Evolutionary conservation across 768 basidiomycete species (phyloP).

Genomic region (Mycena belliarum): DNA sequence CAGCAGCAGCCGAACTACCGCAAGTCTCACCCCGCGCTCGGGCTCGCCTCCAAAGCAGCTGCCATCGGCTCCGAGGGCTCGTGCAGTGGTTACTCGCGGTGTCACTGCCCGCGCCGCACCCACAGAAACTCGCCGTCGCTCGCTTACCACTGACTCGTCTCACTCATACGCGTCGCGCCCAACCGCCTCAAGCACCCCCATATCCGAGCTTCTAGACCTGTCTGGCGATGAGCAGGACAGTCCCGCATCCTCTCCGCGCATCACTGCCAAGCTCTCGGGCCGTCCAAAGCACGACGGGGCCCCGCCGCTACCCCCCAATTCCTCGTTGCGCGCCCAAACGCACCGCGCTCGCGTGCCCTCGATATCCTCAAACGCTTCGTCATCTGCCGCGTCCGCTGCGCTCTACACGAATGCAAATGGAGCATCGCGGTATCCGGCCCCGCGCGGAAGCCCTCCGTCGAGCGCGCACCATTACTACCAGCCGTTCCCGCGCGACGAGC

Average conservation of each 20-base stretch:
- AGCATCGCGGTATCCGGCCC: slow-evolving; percentile 49
- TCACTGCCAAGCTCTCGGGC: slow-evolving; percentile 16
- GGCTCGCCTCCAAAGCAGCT: slow-evolving; percentile 13
- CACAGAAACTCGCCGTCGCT: slow-evolving; percentile 6
- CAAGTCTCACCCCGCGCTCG: slow-evolving; percentile 13
- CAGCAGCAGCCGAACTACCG: neutral
- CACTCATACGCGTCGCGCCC: slow-evolving; percentile 3
- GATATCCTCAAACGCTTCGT: slow-evolving; percentile 38
- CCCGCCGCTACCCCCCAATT: slow-evolving; percentile 25
- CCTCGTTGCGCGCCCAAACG: slow-evolving; percentile 28
- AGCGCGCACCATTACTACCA: slow-evolving; percentile 33
- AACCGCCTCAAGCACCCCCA: neutral
- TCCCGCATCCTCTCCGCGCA: slow-evolving; percentile 13
- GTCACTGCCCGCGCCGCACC: neutral
- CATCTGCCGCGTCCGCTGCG: slow-evolving; percentile 26
- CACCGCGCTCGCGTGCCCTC: slow-evolving; percentile 41
- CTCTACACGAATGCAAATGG: slow-evolving; percentile 54
- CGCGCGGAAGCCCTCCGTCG: slow-evolving; percentile 35
- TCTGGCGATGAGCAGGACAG: slow-evolving; percentile 12
- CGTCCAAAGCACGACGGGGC: slow-evolving; percentile 14
- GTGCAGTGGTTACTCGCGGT: slow-evolving; percentile 14
- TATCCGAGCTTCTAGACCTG: slow-evolving; percentile 13
- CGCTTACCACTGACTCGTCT: neutral
- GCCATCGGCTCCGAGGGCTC: slow-evolving; percentile 22
- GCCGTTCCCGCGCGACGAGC: slow-evolving; percentile 29